Evolutionary conservation across 2,329 filamentous ascomycete species (phyloP), one percentile per base, ranked within the genome.

Genomic region (Sporothrix schenckii): DNA sequence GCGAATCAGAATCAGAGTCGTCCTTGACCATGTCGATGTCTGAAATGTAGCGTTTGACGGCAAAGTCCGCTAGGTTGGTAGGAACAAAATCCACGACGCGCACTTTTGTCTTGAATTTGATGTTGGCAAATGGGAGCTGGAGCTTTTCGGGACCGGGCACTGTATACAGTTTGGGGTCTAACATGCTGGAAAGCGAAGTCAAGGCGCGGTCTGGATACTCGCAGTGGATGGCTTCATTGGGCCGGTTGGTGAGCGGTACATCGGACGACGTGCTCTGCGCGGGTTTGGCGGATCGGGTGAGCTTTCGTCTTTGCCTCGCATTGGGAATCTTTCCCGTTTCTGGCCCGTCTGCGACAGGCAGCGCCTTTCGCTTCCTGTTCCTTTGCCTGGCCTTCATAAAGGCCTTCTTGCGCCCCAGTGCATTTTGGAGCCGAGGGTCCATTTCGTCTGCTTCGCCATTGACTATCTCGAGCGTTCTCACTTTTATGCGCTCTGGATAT

Each of bases 31-130:
- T 79, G 6, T 79, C 77, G 39, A 82, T 78, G 39, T 89, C 84
- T 24, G 78, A 80, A 2, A 66, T 68, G 71, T 81, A 81, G 53
- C 80, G 81, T 69, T 82, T 82, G 41, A 78, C 79, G 3, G 91
- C 83, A 77, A 97, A 97, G 71, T 94, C 87, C 73, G 89, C 86
- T 1, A 97, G 80, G 0, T 84, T 83, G 2, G 83, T 80, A 0
- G 94, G 94, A 71, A 85, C 87, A 78, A 92, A 97, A 80, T 97
- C 92, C 49, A 97, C 85, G 1, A 97, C 89, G n/a, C 92, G 89
- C 49, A 92, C 89, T 47, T 85, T 83, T 27, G 88, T 83, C 61
- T 88, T 87, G 77, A 93, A 93, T 54, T 88, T 91, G 70, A 85
- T 81, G 76, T 94, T 93, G 70, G 89, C 84, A 76, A 97, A 97